These are phyloP conservation scores for Phyllosticta citribraziliensis DNA, from an alignment of 2,329 filamentous ascomycete species.

Conservation along the genomic window DNA sequence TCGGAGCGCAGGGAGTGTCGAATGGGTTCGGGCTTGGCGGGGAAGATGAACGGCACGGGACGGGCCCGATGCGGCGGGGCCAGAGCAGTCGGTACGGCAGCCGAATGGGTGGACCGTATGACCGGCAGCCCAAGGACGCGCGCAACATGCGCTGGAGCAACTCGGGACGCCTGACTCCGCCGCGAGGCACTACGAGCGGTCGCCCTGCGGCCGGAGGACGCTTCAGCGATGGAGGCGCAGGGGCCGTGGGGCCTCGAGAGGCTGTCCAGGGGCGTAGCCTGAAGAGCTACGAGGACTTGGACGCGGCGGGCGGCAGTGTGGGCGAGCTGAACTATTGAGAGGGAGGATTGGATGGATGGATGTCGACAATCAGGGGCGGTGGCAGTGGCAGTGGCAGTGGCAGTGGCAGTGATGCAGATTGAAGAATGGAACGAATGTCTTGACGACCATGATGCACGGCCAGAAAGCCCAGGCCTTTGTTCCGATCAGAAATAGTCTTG, in stretches of 20 bases:
- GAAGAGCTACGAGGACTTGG: conserved; percentile 95
- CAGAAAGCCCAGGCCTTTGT: too few relatives aligned
- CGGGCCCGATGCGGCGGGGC: conserved; percentile 35
- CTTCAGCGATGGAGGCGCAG: conserved; percentile 63
- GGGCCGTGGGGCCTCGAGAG: conserved; percentile 73
- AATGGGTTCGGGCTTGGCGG: conserved; percentile 41
- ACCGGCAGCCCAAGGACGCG: conserved; percentile 28
- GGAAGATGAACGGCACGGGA: conserved; percentile 27
- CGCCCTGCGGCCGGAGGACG: conserved; percentile 46
- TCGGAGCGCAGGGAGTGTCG: conserved; percentile 34
- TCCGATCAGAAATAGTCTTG: too few relatives aligned
- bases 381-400: background rate
- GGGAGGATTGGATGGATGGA: background rate
- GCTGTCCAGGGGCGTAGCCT: conserved; percentile 86
- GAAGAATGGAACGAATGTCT: background rate
- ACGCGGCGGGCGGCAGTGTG: conserved; percentile 60
- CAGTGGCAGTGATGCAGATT: background rate
- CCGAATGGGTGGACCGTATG: conserved; percentile 29
- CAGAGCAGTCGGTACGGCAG: conserved; percentile 26
- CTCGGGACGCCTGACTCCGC: conserved; percentile 38
- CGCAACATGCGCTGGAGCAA: conserved; percentile 39
- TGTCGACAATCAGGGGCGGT: background rate
- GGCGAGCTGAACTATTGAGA: conserved; percentile 82
- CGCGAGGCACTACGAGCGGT: conserved; percentile 42
- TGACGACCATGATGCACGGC: background rate